phyloP scores from a whole-genome alignment of 176 grass and related monocot species.

The Leersia perrieri region DNA sequence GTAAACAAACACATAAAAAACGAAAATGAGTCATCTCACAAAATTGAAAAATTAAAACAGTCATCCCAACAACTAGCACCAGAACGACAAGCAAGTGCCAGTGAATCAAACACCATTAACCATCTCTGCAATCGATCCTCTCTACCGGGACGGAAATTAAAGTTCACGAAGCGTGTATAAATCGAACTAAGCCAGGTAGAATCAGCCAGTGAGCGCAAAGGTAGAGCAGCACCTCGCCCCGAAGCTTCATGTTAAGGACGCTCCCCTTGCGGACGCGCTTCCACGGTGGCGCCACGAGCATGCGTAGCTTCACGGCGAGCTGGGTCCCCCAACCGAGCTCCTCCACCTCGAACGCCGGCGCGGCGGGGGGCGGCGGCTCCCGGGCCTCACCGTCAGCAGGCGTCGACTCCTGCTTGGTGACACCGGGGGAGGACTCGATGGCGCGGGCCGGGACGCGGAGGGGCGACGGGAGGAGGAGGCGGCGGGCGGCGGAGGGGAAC shows the following conservation, averaged over 20 bases:
- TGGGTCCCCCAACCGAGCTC: constrained; percentile 58
- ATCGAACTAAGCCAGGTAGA: background rate
- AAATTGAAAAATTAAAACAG: background rate
- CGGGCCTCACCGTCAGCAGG: constrained; percentile 15
- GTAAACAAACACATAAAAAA: background rate
- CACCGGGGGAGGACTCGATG: constrained; percentile 44
- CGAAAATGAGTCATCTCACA: background rate
- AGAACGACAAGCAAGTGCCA: background rate
- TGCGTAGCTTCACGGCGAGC: constrained; percentile 67
- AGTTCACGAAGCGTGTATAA: constrained; percentile 17
- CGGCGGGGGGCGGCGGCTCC: constrained; percentile 27
- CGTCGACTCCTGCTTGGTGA: constrained; percentile 44
- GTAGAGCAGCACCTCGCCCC: constrained; percentile 55
- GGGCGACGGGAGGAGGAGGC: constrained; percentile 28
- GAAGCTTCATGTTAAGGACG: constrained; percentile 81
- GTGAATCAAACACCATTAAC: background rate
- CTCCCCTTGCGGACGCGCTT: constrained; percentile 73
- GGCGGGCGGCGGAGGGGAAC: constrained; percentile 14
- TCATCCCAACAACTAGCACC: background rate
- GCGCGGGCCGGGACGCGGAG: constrained; percentile 42
- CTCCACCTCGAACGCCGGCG: constrained; percentile 34
- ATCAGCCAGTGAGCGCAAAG: background rate
- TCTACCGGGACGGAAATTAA: background rate
- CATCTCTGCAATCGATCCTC: background rate
- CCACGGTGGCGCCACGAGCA: constrained; percentile 81